Base-by-base conservation (phyloP, 2,329 filamentous ascomycete genomes). In the Madurella fahalii region DNA sequence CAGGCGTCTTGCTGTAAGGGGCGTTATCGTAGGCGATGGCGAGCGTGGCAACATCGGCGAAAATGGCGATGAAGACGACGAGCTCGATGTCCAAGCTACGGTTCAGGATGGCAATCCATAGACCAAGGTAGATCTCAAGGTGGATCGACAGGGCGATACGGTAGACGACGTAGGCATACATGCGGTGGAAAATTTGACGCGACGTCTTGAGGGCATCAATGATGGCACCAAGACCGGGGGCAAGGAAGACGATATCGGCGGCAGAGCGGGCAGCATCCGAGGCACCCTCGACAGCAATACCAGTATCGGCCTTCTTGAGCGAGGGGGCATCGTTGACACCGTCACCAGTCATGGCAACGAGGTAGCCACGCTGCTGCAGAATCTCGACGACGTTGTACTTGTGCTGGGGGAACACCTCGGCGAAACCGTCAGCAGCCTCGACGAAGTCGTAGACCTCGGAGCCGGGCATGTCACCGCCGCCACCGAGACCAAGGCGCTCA, bases 151-250 rank as follows among this genome's bases (percentile, higher is more conserved):
- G 77, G 47, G 91, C 90, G 68, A 96, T 95, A 82, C 91, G 89
- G 79, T 95, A 95, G 67, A 95, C 88, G 63, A 96, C 89, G 77
- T 95, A 96, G 57, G 90, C 88, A 76, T 95, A 94, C 90, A 96
- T 95, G 67, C 91, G 89, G 77, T 95, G 90, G 80, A 95, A 95
- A 72, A 96, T 95, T 73, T 95, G 90, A 67, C 91, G 89, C 32
- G 90, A 93, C 63, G 89, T 95, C 79, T 95, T 95, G 64, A 95
- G 82, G 58, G 90, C 90, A 71, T 95, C 90, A 66, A 95, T 95
- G 72, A 95, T 95, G 60, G 90, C 89, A 73, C 90, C 91, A 59
- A 95, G 85, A 78, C 90, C 91, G 52, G 90, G 90, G 64, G 89
- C 90, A 70, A 95, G 83, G 81, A 95, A 95, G 65, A 96, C 90